Conservation (phyloP, 768 basidiomycete species). For the Boletellus emodensis region DNA sequence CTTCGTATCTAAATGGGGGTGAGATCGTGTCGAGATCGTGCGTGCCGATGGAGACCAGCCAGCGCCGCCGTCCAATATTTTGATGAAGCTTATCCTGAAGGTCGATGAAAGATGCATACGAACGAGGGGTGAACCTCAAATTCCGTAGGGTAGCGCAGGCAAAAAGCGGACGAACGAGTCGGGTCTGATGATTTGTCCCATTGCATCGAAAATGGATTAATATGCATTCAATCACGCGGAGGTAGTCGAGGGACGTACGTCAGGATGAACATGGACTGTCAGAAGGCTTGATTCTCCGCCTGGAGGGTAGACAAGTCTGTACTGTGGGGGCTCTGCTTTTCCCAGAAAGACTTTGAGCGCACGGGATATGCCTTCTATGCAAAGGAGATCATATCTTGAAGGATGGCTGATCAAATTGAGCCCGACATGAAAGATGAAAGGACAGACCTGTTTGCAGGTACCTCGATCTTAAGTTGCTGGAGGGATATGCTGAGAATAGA, state of each 20-base stretch:
- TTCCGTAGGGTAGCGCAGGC: conserved; percentile 90
- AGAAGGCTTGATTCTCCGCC: conserved; percentile 64
- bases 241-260: conserved; percentile 45
- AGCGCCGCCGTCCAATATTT: conserved; percentile 86
- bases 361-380: conserved; percentile 92
- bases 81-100: conserved; percentile 99
- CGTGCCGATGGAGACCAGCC: conserved; percentile 94
- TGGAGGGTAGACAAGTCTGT: conserved; percentile 68
- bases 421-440: not conserved
- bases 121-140: conserved; percentile 79
- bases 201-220: not conserved
- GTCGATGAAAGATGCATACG: conserved; percentile 97
- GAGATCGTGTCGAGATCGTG: conserved; percentile 91
- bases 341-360: conserved; percentile 81
- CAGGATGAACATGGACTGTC: conserved; percentile 64
- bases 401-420: conserved; percentile 5
- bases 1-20: conserved; percentile 85
- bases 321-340: conserved; percentile 61
- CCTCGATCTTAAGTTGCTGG: conserved; percentile 97
- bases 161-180: conserved; percentile 83
- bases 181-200: conserved; percentile 48
- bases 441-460: conserved; percentile 89
- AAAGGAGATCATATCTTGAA: conserved; percentile 90
- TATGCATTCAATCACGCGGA: not conserved
- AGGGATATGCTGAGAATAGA: conserved; percentile 6